Percentiles rank a stretch among this genome's conserved stretches.
Conservation (phyloP, 2,329 filamentous ascomycete genomes). For the Alternaria brassicicola region DNA sequence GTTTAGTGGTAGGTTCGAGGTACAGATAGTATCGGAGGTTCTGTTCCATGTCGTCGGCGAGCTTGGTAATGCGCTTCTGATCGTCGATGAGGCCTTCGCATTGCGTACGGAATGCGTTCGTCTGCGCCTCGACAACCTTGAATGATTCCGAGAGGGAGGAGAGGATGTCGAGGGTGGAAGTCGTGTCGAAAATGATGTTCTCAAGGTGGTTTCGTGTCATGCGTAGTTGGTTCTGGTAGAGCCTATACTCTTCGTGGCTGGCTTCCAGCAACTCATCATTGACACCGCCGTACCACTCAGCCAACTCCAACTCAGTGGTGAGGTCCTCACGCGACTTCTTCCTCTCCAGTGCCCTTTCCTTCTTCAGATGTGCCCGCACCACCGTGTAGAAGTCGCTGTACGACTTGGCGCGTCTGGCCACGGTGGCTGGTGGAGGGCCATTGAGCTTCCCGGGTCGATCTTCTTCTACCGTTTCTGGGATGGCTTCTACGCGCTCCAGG, state of each 20-base stretch:
- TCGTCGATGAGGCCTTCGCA: constrained; percentile 87
- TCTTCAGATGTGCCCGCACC: constrained; percentile 62
- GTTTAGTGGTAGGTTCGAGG: constrained; percentile 85
- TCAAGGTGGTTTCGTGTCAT: constrained; percentile 84
- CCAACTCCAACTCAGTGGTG: constrained; percentile 65
- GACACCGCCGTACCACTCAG: constrained; percentile 63
- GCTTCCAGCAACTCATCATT: constrained; percentile 75
- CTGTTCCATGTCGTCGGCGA: constrained; percentile 84
- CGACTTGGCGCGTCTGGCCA: constrained; percentile 73
- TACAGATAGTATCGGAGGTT: constrained; percentile 96
- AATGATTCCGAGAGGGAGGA: constrained; percentile 85
- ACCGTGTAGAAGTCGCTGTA: constrained; percentile 77
- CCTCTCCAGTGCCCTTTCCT: constrained; percentile 52
- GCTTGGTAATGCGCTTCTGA: constrained; percentile 75
- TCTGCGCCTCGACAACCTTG: constrained; percentile 84
- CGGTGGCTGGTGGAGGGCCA: constrained; percentile 69
- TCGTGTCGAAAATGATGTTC: constrained; percentile 76
- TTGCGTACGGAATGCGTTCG: constrained; percentile 88
- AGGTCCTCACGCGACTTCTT: constrained; percentile 52
- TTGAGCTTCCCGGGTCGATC: constrained; percentile 59
- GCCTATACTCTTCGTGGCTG: constrained; percentile 83
- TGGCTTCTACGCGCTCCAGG: constrained; percentile 60
- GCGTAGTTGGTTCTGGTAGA: constrained; percentile 81
- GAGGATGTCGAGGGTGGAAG: constrained; percentile 75
- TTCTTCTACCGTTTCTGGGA: constrained; percentile 67